Evolutionary conservation across 257 asterid species (phyloP).

Genomic region (Echium plantagineum): DNA sequence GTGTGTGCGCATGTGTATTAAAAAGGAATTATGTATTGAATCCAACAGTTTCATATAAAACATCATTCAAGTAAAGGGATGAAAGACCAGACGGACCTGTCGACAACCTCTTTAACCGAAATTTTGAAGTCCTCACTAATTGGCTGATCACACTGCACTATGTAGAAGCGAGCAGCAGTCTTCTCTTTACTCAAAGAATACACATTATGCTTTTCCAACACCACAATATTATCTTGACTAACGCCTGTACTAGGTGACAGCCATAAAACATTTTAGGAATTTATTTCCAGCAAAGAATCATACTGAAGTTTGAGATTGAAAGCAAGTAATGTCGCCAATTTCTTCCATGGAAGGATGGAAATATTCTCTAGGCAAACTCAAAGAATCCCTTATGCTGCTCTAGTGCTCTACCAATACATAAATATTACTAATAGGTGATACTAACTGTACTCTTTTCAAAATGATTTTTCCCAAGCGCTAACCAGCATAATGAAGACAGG

Average conservation of each 20-base stretch:
- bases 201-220: slow-evolving; percentile 19
- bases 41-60: slow-evolving; percentile 1
- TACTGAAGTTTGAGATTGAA: not conserved
- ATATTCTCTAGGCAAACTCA: no score
- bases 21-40: not conserved
- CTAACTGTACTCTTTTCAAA: no score
- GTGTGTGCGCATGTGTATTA: no score
- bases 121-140: slow-evolving; percentile 6
- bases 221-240: slow-evolving; percentile 11
- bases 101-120: slow-evolving; percentile 9
- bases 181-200: slow-evolving; percentile 21
- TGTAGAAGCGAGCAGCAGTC: slow-evolving; percentile 14
- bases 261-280: slow-evolving; percentile 6
- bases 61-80: not conserved
- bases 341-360: not conserved
- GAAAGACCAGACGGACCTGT: slow-evolving; percentile 15
- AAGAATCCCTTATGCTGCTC: no score
- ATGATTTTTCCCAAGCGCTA: no score
- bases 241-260: slow-evolving; percentile 14
- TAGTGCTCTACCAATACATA: no score
- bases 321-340: not conserved
- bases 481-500: no score
- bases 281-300: not conserved
- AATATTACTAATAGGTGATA: no score
- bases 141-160: slow-evolving; percentile 15